Conservation (phyloP, 108 stramenopile species). For the Fistulifera solaris region DNA sequence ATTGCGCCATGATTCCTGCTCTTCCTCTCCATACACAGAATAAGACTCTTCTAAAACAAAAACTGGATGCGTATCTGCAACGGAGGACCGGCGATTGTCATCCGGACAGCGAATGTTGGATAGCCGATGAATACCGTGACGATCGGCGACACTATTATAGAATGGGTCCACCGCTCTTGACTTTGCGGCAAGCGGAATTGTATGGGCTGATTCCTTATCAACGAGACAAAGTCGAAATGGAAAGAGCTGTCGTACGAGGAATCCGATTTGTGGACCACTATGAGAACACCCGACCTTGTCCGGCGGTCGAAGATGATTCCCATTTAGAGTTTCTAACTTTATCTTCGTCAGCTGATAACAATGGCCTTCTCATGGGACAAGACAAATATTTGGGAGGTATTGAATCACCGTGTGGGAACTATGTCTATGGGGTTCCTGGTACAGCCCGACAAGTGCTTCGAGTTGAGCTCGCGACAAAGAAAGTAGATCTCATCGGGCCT, state of each 20-base stretch:
- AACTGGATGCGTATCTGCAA: conserved; percentile 49
- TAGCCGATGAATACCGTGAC: conserved; percentile 1
- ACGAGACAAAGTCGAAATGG: conserved; percentile 14
- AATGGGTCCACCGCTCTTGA: conserved; percentile 37
- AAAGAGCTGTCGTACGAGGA: conserved; percentile 46
- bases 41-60: background rate
- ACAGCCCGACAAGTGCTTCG: conserved; percentile 34
- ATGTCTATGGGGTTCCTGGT: conserved; percentile 69
- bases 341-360: background rate
- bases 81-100: conserved; percentile 43
- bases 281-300: background rate
- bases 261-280: conserved; percentile 28
- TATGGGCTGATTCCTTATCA: conserved; percentile 57
- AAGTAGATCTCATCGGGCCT: conserved; percentile 59
- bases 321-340: background rate
- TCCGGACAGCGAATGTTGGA: conserved; percentile 39
- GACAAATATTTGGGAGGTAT: conserved; percentile 69
- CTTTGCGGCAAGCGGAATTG: conserved; percentile 44
- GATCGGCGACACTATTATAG: conserved; percentile 33
- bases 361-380: conserved; percentile 21
- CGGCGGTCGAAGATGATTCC: background rate
- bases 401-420: conserved; percentile 55
- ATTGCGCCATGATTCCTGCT: conserved; percentile 11
- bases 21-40: background rate
- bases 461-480: conserved; percentile 48